Evolutionary conservation across 1,284 basidiomycete species (phyloP).

Genomic region (Sporisorium iseilematis-ciliati): DNA sequence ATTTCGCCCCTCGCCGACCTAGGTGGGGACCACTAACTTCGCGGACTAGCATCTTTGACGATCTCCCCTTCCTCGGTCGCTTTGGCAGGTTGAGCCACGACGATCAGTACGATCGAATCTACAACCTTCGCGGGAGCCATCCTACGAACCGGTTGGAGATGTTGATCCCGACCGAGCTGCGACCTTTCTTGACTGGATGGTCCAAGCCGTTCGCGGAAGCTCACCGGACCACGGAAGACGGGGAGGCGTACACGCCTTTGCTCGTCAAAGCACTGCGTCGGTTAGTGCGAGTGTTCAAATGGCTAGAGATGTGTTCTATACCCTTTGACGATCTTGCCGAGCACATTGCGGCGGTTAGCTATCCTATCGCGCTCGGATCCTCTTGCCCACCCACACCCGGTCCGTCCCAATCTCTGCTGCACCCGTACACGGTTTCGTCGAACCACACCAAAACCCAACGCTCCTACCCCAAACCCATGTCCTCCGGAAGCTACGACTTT

Average conservation of each 20-base stretch:
- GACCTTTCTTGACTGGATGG: conserved; percentile 34
- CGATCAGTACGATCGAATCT: background rate
- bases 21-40: conserved; percentile 18
- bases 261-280: conserved; percentile 13
- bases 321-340: conserved; percentile 44
- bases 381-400: conserved; percentile 40
- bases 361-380: conserved; percentile 25
- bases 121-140: background rate
- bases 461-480: background rate
- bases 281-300: conserved; percentile 25
- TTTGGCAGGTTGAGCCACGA: conserved; percentile 17
- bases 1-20: conserved; percentile 20
- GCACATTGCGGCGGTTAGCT: conserved; percentile 39
- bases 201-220: conserved; percentile 14
- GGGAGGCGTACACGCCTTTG: conserved; percentile 3
- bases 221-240: background rate
- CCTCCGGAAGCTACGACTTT: background rate
- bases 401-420: conserved; percentile 25
- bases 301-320: conserved; percentile 32
- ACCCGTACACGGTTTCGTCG: conserved; percentile 33
- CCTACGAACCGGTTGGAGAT: conserved; percentile 21
- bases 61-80: conserved; percentile 27
- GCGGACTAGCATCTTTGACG: conserved; percentile 5
- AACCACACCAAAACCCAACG: conserved; percentile 19
- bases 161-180: conserved; percentile 24